Evolutionary conservation across 1,284 basidiomycete genomes (phyloP).

Genomic region (Sphagnurus paluster): DNA sequence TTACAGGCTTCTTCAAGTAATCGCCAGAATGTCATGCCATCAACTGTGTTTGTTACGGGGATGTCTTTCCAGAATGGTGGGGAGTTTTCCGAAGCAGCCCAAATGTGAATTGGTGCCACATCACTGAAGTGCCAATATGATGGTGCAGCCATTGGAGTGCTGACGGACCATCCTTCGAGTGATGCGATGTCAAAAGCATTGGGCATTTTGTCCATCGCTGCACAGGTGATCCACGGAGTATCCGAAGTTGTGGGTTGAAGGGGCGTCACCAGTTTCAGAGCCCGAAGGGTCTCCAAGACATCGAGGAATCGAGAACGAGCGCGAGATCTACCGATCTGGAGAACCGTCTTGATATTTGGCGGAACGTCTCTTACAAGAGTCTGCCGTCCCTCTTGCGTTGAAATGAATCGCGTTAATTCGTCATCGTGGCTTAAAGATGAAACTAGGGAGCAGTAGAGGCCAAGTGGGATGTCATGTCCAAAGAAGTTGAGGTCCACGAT

Average conservation of each 20-base stretch:
- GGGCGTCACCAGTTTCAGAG: conserved; percentile 55
- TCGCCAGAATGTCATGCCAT: conserved; percentile 56
- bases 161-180: conserved; percentile 43
- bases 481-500: conserved; percentile 61
- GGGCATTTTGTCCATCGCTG: conserved; percentile 40
- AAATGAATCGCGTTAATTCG: conserved; percentile 49
- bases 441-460: conserved; percentile 60
- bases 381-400: conserved; percentile 43
- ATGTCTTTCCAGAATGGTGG: conserved; percentile 58
- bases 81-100: conserved; percentile 49
- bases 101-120: conserved; percentile 54
- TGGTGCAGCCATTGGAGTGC: conserved; percentile 46
- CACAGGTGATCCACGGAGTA: conserved; percentile 45
- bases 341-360: conserved; percentile 40
- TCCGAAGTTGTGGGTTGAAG: conserved; percentile 44
- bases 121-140: conserved; percentile 62
- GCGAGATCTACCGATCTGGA: conserved; percentile 59
- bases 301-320: conserved; percentile 60
- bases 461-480: conserved; percentile 58
- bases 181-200: conserved; percentile 46
- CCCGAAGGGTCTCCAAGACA: conserved; percentile 54
- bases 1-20: conserved; percentile 49
- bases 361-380: conserved; percentile 55
- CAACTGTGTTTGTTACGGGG: conserved; percentile 33
- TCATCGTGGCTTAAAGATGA: conserved; percentile 52